Conservation (phyloP, 768 basidiomycete genomes). For the Agrocybe praecox region DNA sequence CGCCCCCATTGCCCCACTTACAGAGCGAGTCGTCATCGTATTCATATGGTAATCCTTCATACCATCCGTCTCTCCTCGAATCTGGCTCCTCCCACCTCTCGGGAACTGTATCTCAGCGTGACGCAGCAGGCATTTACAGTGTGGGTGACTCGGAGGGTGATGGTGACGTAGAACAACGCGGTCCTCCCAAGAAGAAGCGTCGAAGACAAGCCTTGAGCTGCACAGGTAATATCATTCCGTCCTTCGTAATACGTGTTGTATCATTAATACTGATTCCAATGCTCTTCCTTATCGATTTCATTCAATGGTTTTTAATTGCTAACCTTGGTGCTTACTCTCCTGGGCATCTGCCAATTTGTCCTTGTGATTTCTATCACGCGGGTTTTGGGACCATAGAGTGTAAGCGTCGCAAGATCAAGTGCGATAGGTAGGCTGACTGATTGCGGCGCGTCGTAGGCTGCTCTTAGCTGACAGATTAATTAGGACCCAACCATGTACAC, state of each 20-base stretch:
- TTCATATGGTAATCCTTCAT: conserved; percentile 14
- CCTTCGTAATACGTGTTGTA: conserved; percentile 22
- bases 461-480: conserved; percentile 21
- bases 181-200: conserved; percentile 81
- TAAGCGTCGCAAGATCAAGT: conserved; percentile 86
- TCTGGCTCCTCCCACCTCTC: conserved; percentile 12
- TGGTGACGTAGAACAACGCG: conserved; percentile 46
- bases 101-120: conserved; percentile 11
- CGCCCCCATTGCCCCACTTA: conserved; percentile 30
- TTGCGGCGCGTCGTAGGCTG: conserved; percentile 11
- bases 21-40: conserved; percentile 14
- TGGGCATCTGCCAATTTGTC: conserved; percentile 23
- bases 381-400: conserved; percentile 54
- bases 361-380: conserved; percentile 33
- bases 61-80: conserved; percentile 13
- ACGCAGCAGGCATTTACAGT: conserved; percentile 27
- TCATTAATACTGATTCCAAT: conserved; percentile 20
- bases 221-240: conserved; percentile 59
- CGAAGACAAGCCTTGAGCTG: conserved; percentile 83
- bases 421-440: conserved; percentile 64
- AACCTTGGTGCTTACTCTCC: conserved; percentile 6
- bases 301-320: conserved; percentile 12
- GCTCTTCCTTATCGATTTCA: conserved; percentile 22
- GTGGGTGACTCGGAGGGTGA: conserved; percentile 60
- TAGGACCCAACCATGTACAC: conserved; percentile 81